Conservation (phyloP, 495 filamentous ascomycete species). For the Penicillium canariense region DNA sequence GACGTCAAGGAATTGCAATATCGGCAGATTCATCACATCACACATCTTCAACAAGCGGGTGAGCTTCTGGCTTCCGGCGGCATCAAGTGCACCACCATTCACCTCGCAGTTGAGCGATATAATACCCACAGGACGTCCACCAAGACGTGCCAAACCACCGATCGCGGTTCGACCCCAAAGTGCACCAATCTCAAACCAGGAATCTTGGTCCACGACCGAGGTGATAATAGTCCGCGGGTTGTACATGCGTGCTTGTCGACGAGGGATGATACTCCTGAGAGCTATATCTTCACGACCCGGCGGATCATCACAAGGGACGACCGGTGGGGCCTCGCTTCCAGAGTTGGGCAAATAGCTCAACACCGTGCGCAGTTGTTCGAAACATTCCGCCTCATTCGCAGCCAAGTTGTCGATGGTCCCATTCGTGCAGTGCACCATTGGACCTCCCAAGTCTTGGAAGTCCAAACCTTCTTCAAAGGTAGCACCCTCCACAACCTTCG, state of each 20-base stretch:
- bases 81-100: constrained; percentile 59
- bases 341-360: constrained; percentile 56
- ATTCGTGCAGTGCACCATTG: constrained; percentile 60
- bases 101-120: constrained; percentile 58
- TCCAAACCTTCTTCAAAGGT: constrained; percentile 60
- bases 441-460: constrained; percentile 55
- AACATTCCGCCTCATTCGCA: constrained; percentile 56
- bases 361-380: constrained; percentile 56
- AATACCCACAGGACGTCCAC: constrained; percentile 55
- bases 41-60: constrained; percentile 57
- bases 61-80: constrained; percentile 57
- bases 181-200: constrained; percentile 61
- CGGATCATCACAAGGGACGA: constrained; percentile 45
- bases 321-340: constrained; percentile 52
- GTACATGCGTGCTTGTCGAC: constrained; percentile 59
- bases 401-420: constrained; percentile 66
- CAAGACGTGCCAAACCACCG: constrained; percentile 54
- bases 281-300: constrained; percentile 44
- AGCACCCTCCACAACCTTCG: constrained; percentile 58
- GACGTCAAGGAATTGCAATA: constrained; percentile 62
- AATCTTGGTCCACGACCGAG: constrained; percentile 52
- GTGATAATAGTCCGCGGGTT: constrained; percentile 54
- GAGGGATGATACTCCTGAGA: constrained; percentile 56
- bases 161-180: constrained; percentile 63
- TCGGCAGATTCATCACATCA: constrained; percentile 62